Base-by-base conservation (phyloP, 179 eudicot genomes). In the Patellifolia procumbens region DNA sequence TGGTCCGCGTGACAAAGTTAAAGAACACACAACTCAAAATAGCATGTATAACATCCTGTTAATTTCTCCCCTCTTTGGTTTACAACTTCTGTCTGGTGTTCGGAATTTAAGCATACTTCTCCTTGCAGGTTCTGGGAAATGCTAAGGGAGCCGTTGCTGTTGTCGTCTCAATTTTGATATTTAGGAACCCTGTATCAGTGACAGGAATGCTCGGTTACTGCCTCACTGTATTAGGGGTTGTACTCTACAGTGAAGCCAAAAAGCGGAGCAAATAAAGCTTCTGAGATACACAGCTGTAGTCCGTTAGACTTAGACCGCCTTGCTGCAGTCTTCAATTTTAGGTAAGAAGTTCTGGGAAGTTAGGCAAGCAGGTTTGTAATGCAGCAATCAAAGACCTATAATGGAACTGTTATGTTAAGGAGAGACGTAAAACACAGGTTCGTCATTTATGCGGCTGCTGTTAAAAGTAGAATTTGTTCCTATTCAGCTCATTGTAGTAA, bases 71-170 rank as follows among this genome's bases (percentile, higher is more conserved):
- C 45, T 65, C 49, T 59, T 22, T 4, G 28, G 51, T 43, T 55
- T 45, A 55, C 28, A 10, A 65, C 68, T 26, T 59, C 5, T 16
- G 10, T 70, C 29, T 67, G 24, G 43, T 74, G 37, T 7, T 43
- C 19, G 74, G 46, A 39, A 16, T 77, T 73, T 73, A 56, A 78
- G 29, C 12, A 32, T 12, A 20, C 26, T 62, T 31, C 19, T 5
- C 63, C 31, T 76, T 77, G 55, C 85, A 88, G 91, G 91, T 88
- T 19, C 67, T 88, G 64, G 90, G 90, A 76, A 87, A 87, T 74
- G 90, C 90, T 19, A 87, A 87, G 80, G 90, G 90, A 70, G 90
- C 90, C 29, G 90, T 87, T 22, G 90, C 90, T 1, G 90, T 87
- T 51, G 90, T 87, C 6, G 67, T 87, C 51, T 87, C 90, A 34